Base-by-base conservation (phyloP, 164 flowering plant genomes). In the Vitis rotundifolia region DNA sequence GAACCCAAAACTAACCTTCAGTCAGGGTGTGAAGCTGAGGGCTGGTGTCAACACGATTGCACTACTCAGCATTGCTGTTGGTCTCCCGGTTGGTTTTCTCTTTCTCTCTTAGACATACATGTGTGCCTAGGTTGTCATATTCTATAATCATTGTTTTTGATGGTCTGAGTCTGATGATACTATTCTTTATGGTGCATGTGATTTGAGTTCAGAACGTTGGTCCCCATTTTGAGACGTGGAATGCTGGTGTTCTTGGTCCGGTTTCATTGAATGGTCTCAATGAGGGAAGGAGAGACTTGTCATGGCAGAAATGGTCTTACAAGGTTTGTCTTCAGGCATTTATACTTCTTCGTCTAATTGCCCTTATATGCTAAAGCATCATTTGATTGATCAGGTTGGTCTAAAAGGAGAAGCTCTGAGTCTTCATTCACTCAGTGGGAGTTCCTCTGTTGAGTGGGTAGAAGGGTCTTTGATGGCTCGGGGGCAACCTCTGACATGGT, bases 241-340 rank as follows among this genome's bases (percentile, higher is more conserved):
- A 96, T 76, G 87, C 95, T 67, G 99, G 99, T 55, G 87, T 96
- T 76, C 93, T 96, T 77, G 99, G 99, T 22, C 99, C 97, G 13
- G 91, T 96, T 55, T 70, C 83, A 58, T 71, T 96, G 58, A 79
- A 75, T 31, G 98, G 99, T 65, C 94, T 95, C 44, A 87, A 95
- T 70, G 93, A 90, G 63, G 95, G 97, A 11, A 84, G 74, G 73
- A 84, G 94, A 75, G 98, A 91, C 77, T 80, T 93, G 63, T 71
- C 98, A 14, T 87, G 91, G 90, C 94, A 92, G 75, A 90, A 89
- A 64, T 93, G 98, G 99, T 76, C 91, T 18, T 91, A 92, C 88
- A 89, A 91, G 97, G 98, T 96, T 66, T 48, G 76, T 66, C 44
- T 68, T 65, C 58, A 16, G 22, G 15, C 67, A 59, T 47, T 56